Conservation (phyloP, 768 basidiomycete species). For the Leucogyrophana mollusca region DNA sequence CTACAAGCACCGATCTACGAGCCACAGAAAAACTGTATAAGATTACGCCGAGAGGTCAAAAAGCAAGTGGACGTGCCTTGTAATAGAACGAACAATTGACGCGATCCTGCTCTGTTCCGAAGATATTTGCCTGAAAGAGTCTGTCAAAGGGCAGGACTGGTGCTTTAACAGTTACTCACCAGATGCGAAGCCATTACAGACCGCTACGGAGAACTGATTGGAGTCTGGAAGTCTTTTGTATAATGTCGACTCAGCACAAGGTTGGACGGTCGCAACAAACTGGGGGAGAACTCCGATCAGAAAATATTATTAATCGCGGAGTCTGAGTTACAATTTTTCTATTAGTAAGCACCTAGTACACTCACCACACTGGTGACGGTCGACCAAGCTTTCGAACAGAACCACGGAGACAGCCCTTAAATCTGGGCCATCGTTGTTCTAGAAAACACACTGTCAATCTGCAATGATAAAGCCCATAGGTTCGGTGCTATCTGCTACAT, state of each 20-base stretch:
- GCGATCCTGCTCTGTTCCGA: constrained; percentile 91
- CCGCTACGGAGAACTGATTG: not conserved
- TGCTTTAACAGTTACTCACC: constrained; percentile 42
- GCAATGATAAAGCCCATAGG: no score
- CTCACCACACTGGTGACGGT: no score
- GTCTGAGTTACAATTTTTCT: constrained; percentile 18
- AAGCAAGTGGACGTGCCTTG: constrained; percentile 54
- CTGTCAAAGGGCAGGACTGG: constrained; percentile 3
- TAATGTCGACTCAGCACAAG: no score
- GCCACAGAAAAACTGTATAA: constrained; percentile 1
- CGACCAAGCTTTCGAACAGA: no score
- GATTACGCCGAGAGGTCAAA: not conserved
- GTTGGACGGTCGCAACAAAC: no score
- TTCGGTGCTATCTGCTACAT: no score
- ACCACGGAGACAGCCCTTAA: no score
- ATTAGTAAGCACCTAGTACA: constrained; percentile 2
- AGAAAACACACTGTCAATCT: no score
- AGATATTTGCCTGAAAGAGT: constrained; percentile 78
- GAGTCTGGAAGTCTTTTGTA: no score
- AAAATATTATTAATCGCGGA: constrained; percentile 17
- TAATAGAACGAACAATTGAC: constrained; percentile 99
- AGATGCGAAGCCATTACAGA: constrained; percentile 69
- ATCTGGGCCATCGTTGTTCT: no score
- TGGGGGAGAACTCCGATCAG: no score
- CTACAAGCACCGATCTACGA: constrained; percentile 94